A percentile compares a stretch with the other conserved stretches of the same genome.
These are phyloP conservation scores for Xylariomycetidae sp. DNA, from an alignment of 2,329 filamentous ascomycete species.

Conservation along the genomic window DNA sequence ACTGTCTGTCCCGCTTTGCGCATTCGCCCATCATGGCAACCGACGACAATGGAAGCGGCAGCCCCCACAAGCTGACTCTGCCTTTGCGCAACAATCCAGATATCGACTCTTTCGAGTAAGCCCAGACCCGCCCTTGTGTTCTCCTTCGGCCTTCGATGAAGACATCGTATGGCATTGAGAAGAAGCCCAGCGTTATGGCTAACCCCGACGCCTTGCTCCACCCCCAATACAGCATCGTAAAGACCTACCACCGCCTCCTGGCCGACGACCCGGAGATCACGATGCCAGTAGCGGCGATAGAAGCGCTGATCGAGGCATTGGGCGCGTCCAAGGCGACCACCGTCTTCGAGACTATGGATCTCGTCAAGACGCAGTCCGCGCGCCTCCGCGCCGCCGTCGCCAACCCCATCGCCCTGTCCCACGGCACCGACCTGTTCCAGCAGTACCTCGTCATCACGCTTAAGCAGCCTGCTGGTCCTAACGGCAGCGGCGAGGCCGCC, in stretches of 20 bases:
- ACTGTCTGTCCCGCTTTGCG: no score
- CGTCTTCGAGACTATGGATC: constrained; percentile 88
- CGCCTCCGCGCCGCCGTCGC: constrained; percentile 73
- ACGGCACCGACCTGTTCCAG: constrained; percentile 93
- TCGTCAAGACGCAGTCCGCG: constrained; percentile 71
- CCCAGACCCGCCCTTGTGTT: no score
- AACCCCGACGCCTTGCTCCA: no score
- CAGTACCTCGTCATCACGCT: constrained; percentile 81
- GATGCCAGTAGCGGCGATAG: constrained; percentile 92
- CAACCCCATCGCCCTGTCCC: constrained; percentile 88
- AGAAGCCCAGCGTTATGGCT: no score
- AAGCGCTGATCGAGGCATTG: constrained; percentile 83
- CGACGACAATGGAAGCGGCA: no score
- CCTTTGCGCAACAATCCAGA: no score
- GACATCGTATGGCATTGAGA: no score
- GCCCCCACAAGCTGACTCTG: no score
- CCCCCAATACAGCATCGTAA: constrained; percentile 43
- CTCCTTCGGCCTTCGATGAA: no score
- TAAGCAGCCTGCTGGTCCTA: constrained; percentile 47
- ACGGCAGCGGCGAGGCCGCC: constrained; percentile 21
- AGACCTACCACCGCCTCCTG: constrained; percentile 50
- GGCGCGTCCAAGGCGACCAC: constrained; percentile 76
- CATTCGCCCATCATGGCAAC: no score
- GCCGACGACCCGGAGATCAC: constrained; percentile 75
- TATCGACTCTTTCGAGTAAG: no score